phyloP scores from a whole-genome alignment of 225 moss, liverwort and hornwort genomes.

The Neckera pumila region DNA sequence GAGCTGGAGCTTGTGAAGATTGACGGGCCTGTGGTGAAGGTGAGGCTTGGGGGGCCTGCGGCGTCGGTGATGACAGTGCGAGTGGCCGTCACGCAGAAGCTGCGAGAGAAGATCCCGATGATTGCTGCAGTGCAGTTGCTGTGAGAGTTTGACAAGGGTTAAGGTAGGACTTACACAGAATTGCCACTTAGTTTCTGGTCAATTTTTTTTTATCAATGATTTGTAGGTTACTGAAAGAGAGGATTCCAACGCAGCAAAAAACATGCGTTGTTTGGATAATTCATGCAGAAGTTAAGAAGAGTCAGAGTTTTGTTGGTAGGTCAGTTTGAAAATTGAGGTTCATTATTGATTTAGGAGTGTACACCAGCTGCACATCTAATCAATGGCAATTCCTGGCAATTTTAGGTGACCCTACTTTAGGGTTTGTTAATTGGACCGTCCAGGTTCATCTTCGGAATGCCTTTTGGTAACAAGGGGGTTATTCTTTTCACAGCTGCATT shows the following conservation, averaged over 20 bases:
- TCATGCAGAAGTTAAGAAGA: background rate
- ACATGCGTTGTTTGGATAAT: background rate
- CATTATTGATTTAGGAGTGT: background rate
- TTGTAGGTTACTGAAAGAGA: background rate
- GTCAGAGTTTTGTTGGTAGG: background rate
- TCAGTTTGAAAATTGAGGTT: background rate
- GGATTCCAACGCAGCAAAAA: background rate
- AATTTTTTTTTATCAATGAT: background rate
- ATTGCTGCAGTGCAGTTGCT: slow-evolving; percentile 92
- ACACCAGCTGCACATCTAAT: background rate
- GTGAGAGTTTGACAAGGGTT: background rate
- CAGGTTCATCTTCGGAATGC: background rate
- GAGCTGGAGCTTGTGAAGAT: slow-evolving; percentile 73
- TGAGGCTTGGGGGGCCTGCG: slow-evolving; percentile 73
- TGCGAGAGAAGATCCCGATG: slow-evolving; percentile 95
- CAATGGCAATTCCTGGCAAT: background rate
- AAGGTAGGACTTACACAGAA: background rate
- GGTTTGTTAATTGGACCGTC: background rate
- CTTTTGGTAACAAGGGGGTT: background rate
- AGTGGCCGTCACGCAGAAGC: slow-evolving; percentile 92
- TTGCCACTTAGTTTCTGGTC: background rate
- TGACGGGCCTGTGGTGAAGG: slow-evolving; percentile 92
- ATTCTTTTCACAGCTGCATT: background rate
- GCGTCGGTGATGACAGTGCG: slow-evolving; percentile 98
- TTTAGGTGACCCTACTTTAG: background rate